Evolutionary conservation across 148 eudicot genomes (phyloP).

Genomic region (Rheum nobile): DNA sequence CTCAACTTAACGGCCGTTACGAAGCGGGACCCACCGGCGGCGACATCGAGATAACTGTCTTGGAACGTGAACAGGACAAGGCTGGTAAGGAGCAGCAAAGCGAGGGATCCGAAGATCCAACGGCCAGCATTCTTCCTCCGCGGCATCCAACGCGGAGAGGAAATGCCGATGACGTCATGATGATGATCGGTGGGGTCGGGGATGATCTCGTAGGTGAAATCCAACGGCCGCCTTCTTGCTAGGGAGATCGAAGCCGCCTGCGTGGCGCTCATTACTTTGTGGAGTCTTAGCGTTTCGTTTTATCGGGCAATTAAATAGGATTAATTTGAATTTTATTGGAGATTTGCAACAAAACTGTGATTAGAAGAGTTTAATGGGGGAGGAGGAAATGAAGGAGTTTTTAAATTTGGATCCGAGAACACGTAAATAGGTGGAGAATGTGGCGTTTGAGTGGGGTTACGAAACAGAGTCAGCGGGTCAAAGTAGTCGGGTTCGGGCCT

Average conservation of each 20-base stretch:
- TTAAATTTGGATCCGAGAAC: too few species aligned
- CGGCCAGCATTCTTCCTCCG: neutral
- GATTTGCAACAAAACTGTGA: neutral
- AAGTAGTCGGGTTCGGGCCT: neutral
- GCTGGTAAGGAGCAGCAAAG: neutral
- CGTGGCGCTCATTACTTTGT: neutral
- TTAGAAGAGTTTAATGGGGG: neutral
- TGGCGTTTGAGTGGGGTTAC: neutral
- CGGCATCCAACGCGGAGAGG: neutral
- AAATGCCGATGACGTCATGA: too few species aligned
- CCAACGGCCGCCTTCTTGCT: neutral
- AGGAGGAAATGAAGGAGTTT: neutral
- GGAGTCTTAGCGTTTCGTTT: too few species aligned
- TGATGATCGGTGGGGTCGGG: neutral
- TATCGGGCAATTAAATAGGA: too few species aligned
- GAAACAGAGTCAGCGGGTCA: neutral
- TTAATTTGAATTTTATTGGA: neutral
- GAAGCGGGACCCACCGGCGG: constrained; percentile 1
- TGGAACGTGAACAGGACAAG: neutral
- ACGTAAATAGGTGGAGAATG: neutral
- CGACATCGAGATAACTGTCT: neutral
- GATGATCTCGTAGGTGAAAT: neutral
- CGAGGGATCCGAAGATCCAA: neutral
- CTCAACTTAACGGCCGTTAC: neutral
- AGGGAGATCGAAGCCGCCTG: neutral